A percentile compares a stretch with the other conserved stretches of the same genome.
Evolutionary conservation across 192 early-diverging fungal genomes (phyloP).

Genomic region (Backusella tarrabulga): DNA sequence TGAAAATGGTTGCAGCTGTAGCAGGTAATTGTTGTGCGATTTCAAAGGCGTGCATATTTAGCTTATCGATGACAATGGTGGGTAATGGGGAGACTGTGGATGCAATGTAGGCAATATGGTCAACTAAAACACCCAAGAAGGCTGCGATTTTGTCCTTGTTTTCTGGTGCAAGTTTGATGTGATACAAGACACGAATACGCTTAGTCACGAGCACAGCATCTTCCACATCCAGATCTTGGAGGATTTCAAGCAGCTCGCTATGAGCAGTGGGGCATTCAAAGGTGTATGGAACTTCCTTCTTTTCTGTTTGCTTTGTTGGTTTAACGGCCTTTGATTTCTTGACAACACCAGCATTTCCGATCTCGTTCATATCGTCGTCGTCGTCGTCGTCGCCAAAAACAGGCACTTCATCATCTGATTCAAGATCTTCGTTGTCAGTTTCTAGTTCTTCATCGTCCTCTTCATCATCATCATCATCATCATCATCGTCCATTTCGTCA

Average conservation of each 20-base stretch:
- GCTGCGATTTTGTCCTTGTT: conserved; percentile 74
- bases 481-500: conserved; percentile 33
- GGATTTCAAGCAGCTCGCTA: conserved; percentile 64
- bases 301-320: neutral
- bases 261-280: conserved; percentile 80
- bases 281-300: conserved; percentile 73
- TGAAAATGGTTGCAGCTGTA: conserved; percentile 53
- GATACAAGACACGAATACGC: conserved; percentile 81
- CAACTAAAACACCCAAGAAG: conserved; percentile 66
- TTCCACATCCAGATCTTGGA: conserved; percentile 58
- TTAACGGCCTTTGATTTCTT: neutral
- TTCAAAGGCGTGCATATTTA: conserved; percentile 62
- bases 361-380: conserved; percentile 53
- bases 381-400: conserved; percentile 39
- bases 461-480: conserved; percentile 43
- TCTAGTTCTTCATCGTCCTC: conserved; percentile 43
- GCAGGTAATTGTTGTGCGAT: conserved; percentile 61
- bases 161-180: conserved; percentile 76
- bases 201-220: conserved; percentile 75
- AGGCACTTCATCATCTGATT: conserved; percentile 39
- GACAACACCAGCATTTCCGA: conserved; percentile 14
- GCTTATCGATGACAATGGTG: conserved; percentile 47
- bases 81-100: conserved; percentile 57
- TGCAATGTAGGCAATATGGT: conserved; percentile 66
- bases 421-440: conserved; percentile 48